Evolutionary conservation across 1,139 yeast genomes (phyloP), one percentile per base, ranked within the genome.

Genomic region (Diutina sp.): DNA sequence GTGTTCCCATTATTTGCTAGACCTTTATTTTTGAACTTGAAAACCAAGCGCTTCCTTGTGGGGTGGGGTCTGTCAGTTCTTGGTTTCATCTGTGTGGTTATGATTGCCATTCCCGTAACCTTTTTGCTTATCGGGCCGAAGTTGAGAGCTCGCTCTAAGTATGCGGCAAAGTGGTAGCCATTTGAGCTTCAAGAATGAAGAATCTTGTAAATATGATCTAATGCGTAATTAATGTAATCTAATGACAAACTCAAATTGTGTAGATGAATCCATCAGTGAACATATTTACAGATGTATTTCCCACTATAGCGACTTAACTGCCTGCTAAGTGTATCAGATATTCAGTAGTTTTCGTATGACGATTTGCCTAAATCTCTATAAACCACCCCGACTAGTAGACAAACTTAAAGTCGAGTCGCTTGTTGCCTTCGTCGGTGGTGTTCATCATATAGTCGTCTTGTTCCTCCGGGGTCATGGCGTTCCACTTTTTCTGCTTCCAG

Each of bases 31-130:
- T 60, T 66, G 48, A 78, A 78, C 61, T 65, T 80, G 56, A 73
- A 72, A 2, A 73, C 75, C 11, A 61, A 70, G 1, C 74, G 71
- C 54, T 82, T 71, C 62, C 84, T 84, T 3, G 83, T 80, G 60
- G 90, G 87, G 0, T 85, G 90, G 90, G 91, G 89, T 4, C 71
- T 81, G 2, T 73, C 78, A 41, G 59, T 84, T 2, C 66, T 85
- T 55, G 51, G 51, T 7, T 25, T 25, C 3, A 47, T 47, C 16
- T 28, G 18, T 12, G 12, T 47, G 32, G 32, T 14, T 14, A 74
- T 87, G 80, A 74, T 84, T 57, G 86, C 87, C 1, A 83, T 85
- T 57, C 93, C 95, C 0, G 79, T 83, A 61, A 65, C 80, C 44
- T 74, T 80, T 59, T 76, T 78, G 66, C 63, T 72, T 59, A 72